Base-by-base conservation (phyloP, 345 rosid genomes). In the Gossypium stocksii region DNA sequence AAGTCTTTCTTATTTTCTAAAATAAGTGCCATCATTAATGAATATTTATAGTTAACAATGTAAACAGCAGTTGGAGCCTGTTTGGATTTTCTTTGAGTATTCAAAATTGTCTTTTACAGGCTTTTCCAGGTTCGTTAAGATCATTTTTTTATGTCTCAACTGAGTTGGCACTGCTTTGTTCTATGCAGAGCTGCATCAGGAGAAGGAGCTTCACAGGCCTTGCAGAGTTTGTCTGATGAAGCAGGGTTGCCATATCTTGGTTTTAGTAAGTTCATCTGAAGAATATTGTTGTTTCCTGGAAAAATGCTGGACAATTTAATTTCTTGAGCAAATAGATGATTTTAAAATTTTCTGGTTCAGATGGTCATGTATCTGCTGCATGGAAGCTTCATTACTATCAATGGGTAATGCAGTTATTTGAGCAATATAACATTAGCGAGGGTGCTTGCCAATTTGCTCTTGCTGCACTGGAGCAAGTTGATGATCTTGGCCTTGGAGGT, bases 401-500 rank as follows among this genome's bases (percentile, higher is more conserved):
- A 77, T 95, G 99, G 99, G 98, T 87, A 49, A 95, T 95, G 99
- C 99, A 89, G 77, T 84, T 88, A 66, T 95, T 95, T 78, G 98
- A 95, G 89, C 98, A 85, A 81, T 89, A 91, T 85, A 84, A 82
- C 83, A 78, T 91, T 72, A 87, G 89, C 76, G 94, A 90, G 79
- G 99, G 98, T 79, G 96, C 99, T 83, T 89, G 86, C 77, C 97
- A 90, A 82, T 95, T 95, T 91, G 96, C 98, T 61, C 92, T 89
- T 77, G 98, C 98, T 65, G 98, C 97, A 77, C 92, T 95, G 77
- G 99, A 95, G 89, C 97, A 93, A 87, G 98, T 95, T 75, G 98
- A 95, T 71, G 97, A 91, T 84, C 81, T 84, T 69, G 71, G 69
- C 70, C 79, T 64, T 78, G 67, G 79, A 78, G 83, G 79, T 66